phyloP scores from a whole-genome alignment of 2,329 filamentous ascomycete species.

The Xylariaceae sp. region DNA sequence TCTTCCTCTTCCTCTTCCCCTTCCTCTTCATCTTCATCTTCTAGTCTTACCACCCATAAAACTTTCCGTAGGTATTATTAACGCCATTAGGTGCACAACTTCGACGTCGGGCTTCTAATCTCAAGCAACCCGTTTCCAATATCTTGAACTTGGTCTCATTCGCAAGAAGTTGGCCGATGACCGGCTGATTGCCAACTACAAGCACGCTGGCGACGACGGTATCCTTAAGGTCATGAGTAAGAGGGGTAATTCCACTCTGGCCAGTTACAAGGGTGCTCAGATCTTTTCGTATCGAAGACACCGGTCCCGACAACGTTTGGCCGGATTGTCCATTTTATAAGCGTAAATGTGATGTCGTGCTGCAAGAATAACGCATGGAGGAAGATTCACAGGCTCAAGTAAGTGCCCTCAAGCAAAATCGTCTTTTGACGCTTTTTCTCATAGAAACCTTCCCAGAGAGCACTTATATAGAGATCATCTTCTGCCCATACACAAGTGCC shows the following conservation, averaged over 20 bases:
- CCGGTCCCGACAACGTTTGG: slow-evolving; percentile 25
- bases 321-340: slow-evolving; percentile 37
- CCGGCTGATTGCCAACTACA: slow-evolving; percentile 88
- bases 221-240: slow-evolving; percentile 99
- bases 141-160: slow-evolving; percentile 91
- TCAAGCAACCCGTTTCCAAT: too few relatives aligned
- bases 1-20: too few relatives aligned
- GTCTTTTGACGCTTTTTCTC: slow-evolving; percentile 4
- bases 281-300: slow-evolving; percentile 56
- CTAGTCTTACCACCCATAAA: too few relatives aligned
- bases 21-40: too few relatives aligned
- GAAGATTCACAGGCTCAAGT: slow-evolving; percentile 31
- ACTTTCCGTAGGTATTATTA: too few relatives aligned
- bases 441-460: slow-evolving; percentile 21
- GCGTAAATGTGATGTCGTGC: slow-evolving; percentile 26
- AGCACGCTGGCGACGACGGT: slow-evolving; percentile 91
- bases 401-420: slow-evolving; percentile 11
- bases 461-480: slow-evolving; percentile 30
- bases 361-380: slow-evolving; percentile 22
- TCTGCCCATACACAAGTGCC: slow-evolving; percentile 28
- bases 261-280: slow-evolving; percentile 95
- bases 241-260: slow-evolving; percentile 96
- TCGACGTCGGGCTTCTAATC: background rate
- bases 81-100: too few relatives aligned
- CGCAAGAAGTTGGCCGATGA: slow-evolving; percentile 82